phyloP scores from a whole-genome alignment of 805 yeast genomes.

The Lipomyces chichibuensis region DNA sequence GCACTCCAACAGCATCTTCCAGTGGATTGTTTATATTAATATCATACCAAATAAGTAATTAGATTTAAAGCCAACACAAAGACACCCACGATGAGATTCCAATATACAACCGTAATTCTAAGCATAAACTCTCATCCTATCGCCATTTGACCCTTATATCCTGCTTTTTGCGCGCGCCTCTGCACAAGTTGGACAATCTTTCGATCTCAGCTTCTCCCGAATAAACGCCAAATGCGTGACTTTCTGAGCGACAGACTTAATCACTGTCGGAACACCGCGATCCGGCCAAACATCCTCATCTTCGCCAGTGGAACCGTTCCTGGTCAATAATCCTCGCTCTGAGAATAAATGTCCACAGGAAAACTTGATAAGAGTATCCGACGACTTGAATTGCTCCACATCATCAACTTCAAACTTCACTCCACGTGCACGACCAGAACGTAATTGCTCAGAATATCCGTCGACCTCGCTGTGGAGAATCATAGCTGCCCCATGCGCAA shows the following conservation, averaged over 20 bases:
- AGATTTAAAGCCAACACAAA: background rate
- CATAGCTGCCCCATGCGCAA: slow-evolving; percentile 30
- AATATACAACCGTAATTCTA: background rate
- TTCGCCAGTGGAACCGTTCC: slow-evolving; percentile 11
- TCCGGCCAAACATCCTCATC: slow-evolving; percentile 25
- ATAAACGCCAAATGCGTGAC: slow-evolving; percentile 33
- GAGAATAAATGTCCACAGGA: slow-evolving; percentile 32
- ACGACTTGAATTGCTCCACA: slow-evolving; percentile 22
- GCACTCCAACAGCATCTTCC: background rate
- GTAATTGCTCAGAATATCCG: slow-evolving; percentile 27
- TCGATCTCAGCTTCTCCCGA: slow-evolving; percentile 21
- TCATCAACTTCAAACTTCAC: slow-evolving; percentile 28
- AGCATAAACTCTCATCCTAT: background rate
- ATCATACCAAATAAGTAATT: no score
- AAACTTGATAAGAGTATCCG: slow-evolving; percentile 25
- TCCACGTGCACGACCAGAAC: slow-evolving; percentile 32
- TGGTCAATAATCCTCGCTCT: slow-evolving; percentile 17
- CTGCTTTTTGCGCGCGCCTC: slow-evolving; percentile 14
- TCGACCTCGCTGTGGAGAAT: slow-evolving; percentile 23
- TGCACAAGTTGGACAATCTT: slow-evolving; percentile 25
- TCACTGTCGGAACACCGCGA: slow-evolving; percentile 5
- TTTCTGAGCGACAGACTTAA: slow-evolving; percentile 29
- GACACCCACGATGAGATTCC: background rate
- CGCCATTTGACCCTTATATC: background rate
- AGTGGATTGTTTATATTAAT: no score